Evolutionary conservation across 805 yeast species (phyloP).

Genomic region (Candida easanensis): DNA sequence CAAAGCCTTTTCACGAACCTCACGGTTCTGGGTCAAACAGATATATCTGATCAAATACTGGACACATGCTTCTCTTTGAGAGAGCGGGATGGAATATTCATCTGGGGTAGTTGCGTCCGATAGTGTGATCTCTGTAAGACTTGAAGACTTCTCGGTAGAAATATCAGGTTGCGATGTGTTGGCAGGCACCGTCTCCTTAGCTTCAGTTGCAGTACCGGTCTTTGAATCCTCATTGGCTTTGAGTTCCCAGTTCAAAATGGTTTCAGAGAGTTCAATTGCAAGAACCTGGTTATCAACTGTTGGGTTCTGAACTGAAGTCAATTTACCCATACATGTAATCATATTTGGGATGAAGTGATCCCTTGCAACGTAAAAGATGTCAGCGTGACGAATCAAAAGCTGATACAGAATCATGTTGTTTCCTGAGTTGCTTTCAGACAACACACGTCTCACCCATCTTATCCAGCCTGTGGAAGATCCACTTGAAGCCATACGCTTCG

Average conservation of each 20-base stretch:
- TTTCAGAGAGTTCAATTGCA: conserved; percentile 86
- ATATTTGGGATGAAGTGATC: conserved; percentile 88
- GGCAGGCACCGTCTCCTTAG: conserved; percentile 12
- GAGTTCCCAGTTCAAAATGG: conserved; percentile 83
- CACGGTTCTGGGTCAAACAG: conserved; percentile 81
- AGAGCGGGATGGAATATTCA: conserved; percentile 61
- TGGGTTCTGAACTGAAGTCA: conserved; percentile 74
- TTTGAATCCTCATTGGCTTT: conserved; percentile 33
- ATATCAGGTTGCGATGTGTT: not conserved
- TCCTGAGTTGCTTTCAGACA: conserved; percentile 83
- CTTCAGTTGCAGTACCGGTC: not conserved
- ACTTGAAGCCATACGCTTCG: conserved; percentile 53
- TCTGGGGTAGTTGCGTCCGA: conserved; percentile 46
- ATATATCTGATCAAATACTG: conserved; percentile 85
- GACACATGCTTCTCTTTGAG: conserved; percentile 84
- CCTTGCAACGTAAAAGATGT: conserved; percentile 78
- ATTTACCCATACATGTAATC: conserved; percentile 87
- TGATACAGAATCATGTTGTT: conserved; percentile 88
- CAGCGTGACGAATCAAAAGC: conserved; percentile 82
- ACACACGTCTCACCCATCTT: conserved; percentile 90
- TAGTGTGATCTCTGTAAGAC: conserved; percentile 15
- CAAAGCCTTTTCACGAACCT: conserved; percentile 76
- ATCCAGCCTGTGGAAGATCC: conserved; percentile 68
- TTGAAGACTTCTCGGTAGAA: not conserved
- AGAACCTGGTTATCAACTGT: conserved; percentile 77